These are phyloP conservation scores for Lepidium aucheri DNA, from an alignment of 345 rosid species.

Conservation along the genomic window DNA sequence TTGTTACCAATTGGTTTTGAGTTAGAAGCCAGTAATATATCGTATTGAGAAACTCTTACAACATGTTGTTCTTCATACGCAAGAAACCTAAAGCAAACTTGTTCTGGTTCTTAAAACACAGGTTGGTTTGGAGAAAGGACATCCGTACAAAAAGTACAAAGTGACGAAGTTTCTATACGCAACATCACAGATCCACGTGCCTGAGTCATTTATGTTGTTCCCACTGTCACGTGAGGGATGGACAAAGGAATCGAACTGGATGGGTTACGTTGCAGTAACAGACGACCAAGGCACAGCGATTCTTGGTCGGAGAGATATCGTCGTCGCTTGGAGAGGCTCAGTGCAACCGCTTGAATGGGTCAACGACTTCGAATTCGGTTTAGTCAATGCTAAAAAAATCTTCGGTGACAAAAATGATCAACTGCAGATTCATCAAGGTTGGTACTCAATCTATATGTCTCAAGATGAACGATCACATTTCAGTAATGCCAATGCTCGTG, in stretches of 20 bases:
- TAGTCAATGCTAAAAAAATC: constrained; percentile 44
- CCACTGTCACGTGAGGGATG: constrained; percentile 73
- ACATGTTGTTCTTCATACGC: neutral
- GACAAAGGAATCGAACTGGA: constrained; percentile 82
- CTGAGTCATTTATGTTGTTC: constrained; percentile 54
- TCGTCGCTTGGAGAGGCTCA: constrained; percentile 85
- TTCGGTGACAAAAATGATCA: constrained; percentile 30
- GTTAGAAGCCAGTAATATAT: no score
- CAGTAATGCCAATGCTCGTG: constrained; percentile 47
- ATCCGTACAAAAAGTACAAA: constrained; percentile 45
- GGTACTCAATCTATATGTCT: constrained; percentile 82
- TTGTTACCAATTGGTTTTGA: no score
- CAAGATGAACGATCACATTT: constrained; percentile 55
- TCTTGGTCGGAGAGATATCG: constrained; percentile 80
- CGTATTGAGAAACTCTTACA: no score
- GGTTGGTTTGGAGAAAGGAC: constrained; percentile 46
- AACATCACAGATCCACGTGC: constrained; percentile 48
- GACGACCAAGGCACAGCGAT: constrained; percentile 54
- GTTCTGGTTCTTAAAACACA: neutral
- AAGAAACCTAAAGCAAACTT: neutral
- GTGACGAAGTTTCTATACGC: constrained; percentile 74
- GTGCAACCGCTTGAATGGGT: constrained; percentile 66
- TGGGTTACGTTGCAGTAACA: constrained; percentile 76
- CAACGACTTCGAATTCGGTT: constrained; percentile 43
- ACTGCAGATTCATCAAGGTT: constrained; percentile 67